These are phyloP conservation scores for Cinchona pubescens DNA, from an alignment of 257 asterid species.

Conservation along the genomic window DNA sequence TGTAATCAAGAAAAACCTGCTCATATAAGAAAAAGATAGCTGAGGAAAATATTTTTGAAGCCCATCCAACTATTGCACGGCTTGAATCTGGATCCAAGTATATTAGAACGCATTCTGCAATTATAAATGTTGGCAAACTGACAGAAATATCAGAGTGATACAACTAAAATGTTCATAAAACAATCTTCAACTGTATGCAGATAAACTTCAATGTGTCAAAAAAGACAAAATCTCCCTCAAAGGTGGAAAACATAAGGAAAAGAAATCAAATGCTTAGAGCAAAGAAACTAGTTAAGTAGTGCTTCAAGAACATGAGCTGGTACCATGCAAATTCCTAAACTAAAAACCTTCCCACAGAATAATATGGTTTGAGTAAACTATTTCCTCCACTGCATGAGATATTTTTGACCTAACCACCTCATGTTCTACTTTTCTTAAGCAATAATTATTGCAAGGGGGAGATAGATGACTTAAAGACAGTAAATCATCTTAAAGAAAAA, in stretches of 20 bases:
- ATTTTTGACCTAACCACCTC: background rate
- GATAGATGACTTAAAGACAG: background rate
- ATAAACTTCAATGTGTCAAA: background rate
- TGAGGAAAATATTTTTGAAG: slow-evolving; percentile 80
- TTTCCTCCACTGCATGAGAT: too few relatives aligned
- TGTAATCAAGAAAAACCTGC: slow-evolving; percentile 54
- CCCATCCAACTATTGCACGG: slow-evolving; percentile 78
- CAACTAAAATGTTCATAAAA: background rate
- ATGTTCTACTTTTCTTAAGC: background rate
- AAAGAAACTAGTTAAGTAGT: too few relatives aligned
- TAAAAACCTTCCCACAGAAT: background rate
- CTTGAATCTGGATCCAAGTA: slow-evolving; percentile 92
- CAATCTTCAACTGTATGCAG: background rate
- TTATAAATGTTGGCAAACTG: slow-evolving; percentile 99
- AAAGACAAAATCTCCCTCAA: background rate
- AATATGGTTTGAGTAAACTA: background rate
- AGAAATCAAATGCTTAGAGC: background rate
- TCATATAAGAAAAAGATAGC: slow-evolving; percentile 91
- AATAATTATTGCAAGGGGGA: background rate
- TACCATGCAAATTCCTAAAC: background rate
- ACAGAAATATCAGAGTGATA: slow-evolving; percentile 59
- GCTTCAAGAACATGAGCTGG: background rate
- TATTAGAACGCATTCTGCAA: slow-evolving; percentile 99
- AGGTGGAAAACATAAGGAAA: background rate
- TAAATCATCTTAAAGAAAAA: background rate